A percentile compares a stretch with the other conserved stretches of the same genome.
These are phyloP conservation scores for Lycium ferocissimum DNA, from an alignment of 257 asterid genomes.

Conservation along the genomic window DNA sequence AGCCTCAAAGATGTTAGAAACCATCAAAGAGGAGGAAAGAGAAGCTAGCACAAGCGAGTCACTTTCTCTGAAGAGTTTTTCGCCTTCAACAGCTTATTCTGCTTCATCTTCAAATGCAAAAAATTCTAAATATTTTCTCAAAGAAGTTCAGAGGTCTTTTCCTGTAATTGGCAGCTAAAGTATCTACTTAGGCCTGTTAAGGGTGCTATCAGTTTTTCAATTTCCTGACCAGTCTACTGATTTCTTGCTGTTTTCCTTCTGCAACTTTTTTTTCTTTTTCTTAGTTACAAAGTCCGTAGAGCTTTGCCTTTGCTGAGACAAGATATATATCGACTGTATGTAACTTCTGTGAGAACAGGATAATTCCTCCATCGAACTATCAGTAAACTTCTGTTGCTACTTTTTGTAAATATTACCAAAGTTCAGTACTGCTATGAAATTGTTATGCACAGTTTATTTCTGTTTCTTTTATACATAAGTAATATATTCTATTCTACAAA, in stretches of 20 bases:
- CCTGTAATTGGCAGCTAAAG: constrained; percentile 30
- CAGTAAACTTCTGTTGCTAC: background rate
- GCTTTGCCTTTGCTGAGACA: background rate
- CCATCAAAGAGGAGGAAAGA: constrained; percentile 73
- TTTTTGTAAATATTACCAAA: background rate
- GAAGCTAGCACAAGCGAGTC: constrained; percentile 38
- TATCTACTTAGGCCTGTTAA: background rate
- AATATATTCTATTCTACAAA: background rate
- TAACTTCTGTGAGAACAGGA: background rate
- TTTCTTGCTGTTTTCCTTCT: background rate
- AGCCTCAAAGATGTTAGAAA: constrained; percentile 62
- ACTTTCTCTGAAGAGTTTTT: constrained; percentile 16
- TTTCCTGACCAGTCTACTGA: background rate
- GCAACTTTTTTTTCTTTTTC: background rate
- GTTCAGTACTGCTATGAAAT: background rate
- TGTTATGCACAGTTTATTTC: background rate
- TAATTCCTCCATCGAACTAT: background rate
- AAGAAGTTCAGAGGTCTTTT: constrained; percentile 29
- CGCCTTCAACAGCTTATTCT: background rate
- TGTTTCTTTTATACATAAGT: background rate
- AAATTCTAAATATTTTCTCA: constrained; percentile 19
- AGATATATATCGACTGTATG: background rate
- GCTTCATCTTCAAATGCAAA: constrained; percentile 26
- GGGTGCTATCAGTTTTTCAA: background rate
- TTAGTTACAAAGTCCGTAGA: background rate